Conservation (phyloP, 805 yeast genomes). For the Monosporozyma yasuniensis region DNA sequence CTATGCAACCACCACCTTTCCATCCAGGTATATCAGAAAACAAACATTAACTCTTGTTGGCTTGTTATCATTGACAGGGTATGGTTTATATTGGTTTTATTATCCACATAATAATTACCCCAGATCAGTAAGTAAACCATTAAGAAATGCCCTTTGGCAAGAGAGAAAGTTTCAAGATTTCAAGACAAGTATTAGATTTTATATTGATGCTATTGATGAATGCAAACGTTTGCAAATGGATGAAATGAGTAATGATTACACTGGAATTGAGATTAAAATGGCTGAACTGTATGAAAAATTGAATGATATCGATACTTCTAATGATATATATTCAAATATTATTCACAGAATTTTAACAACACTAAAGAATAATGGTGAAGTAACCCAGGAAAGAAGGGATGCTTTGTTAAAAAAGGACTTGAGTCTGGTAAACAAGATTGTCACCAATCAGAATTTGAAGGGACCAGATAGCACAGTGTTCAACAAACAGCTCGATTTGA, state of each 20-base stretch:
- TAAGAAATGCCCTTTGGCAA: constrained; percentile 73
- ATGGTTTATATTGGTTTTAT: constrained; percentile 34
- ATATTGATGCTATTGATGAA: constrained; percentile 61
- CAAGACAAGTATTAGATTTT: constrained; percentile 55
- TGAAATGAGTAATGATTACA: constrained; percentile 61
- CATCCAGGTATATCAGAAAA: neutral
- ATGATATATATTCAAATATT: constrained; percentile 53
- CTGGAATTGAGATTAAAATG: constrained; percentile 77
- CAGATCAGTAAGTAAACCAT: constrained; percentile 53
- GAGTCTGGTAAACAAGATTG: constrained; percentile 47
- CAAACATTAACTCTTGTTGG: neutral
- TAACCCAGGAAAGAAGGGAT: constrained; percentile 20
- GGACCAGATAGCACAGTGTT: constrained; percentile 31
- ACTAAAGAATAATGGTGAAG: constrained; percentile 28
- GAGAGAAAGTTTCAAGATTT: constrained; percentile 53
- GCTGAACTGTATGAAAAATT: constrained; percentile 78
- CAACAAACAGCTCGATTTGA: constrained; percentile 36
- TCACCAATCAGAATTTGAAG: constrained; percentile 37
- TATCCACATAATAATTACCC: constrained; percentile 71
- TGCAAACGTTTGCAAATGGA: constrained; percentile 46
- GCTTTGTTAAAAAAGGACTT: constrained; percentile 58
- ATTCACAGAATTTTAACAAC: constrained; percentile 45
- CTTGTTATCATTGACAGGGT: constrained; percentile 15
- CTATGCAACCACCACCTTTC: neutral
- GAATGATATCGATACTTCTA: constrained; percentile 51